These are phyloP conservation scores for Fusarium fujikuroi DNA, from an alignment of 2,329 filamentous ascomycete genomes.

Conservation along the genomic window DNA sequence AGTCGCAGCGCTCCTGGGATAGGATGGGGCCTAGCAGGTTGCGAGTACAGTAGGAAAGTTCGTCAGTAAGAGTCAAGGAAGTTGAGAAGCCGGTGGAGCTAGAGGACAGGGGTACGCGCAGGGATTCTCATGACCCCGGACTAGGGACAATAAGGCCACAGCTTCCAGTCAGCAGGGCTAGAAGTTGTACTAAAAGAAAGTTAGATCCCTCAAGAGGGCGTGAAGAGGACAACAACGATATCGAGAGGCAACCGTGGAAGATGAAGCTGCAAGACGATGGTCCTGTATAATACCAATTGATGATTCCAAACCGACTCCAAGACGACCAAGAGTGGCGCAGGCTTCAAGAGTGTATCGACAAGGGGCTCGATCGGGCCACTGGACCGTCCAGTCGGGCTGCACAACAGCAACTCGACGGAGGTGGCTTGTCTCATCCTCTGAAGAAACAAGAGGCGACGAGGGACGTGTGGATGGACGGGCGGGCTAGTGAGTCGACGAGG, in stretches of 20 bases:
- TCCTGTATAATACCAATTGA: constrained; percentile 20
- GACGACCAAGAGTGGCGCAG: constrained; percentile 44
- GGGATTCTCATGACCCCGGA: constrained; percentile 36
- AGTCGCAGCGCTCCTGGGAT: constrained; percentile 42
- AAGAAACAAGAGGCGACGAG: constrained; percentile 42
- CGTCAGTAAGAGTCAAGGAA: constrained; percentile 42
- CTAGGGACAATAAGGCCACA: constrained; percentile 43
- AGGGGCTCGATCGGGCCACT: constrained; percentile 45
- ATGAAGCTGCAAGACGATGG: constrained; percentile 28
- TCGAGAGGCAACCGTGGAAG: constrained; percentile 17
- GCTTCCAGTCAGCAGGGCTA: constrained; percentile 40
- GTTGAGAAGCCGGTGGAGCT: constrained; percentile 37
- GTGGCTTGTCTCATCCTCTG: constrained; percentile 47
- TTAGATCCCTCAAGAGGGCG: constrained; percentile 10
- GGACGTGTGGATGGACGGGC: constrained; percentile 41
- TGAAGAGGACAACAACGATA: constrained; percentile 2
- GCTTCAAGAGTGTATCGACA: constrained; percentile 44
- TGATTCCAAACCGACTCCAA: constrained; percentile 39
- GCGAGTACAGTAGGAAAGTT: constrained; percentile 38
- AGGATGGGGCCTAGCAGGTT: constrained; percentile 33
- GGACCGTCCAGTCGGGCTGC: constrained; percentile 44
- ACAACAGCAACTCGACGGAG: constrained; percentile 40
- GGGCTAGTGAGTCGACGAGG: constrained; percentile 43
- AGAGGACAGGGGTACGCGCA: constrained; percentile 29
- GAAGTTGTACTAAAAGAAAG: constrained; percentile 21